phyloP scores from a whole-genome alignment of 805 yeast species.

The Barnettozyma pratensis region DNA sequence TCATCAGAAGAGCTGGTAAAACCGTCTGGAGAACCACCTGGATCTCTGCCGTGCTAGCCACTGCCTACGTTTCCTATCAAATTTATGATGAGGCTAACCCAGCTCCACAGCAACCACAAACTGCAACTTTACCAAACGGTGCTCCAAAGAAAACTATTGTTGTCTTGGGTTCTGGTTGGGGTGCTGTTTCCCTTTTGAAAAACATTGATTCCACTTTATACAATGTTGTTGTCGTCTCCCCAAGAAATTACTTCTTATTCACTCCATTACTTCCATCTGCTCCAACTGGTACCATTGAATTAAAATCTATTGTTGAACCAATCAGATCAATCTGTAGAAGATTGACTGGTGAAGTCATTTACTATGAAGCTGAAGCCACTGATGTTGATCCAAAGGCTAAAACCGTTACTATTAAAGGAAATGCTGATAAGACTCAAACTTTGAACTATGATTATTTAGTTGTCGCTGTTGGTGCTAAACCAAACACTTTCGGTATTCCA shows the following conservation, averaged over 20 bases:
- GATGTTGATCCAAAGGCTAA: slow-evolving; percentile 73
- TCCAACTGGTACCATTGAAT: slow-evolving; percentile 87
- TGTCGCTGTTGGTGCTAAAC: slow-evolving; percentile 90
- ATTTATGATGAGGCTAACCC: slow-evolving; percentile 63
- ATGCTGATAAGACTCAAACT: slow-evolving; percentile 28
- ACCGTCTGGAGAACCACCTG: slow-evolving; percentile 43
- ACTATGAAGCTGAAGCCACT: slow-evolving; percentile 89
- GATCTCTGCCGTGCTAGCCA: slow-evolving; percentile 43
- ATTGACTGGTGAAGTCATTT: slow-evolving; percentile 70
- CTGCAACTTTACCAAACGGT: slow-evolving; percentile 45
- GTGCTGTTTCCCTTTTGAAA: slow-evolving; percentile 80
- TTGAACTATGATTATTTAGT: slow-evolving; percentile 78
- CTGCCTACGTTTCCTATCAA: slow-evolving; percentile 57
- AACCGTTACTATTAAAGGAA: slow-evolving; percentile 59
- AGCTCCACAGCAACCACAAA: slow-evolving; percentile 53
- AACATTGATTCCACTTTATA: slow-evolving; percentile 81
- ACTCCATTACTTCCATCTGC: slow-evolving; percentile 91
- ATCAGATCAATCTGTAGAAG: slow-evolving; percentile 81
- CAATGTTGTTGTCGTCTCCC: slow-evolving; percentile 85
- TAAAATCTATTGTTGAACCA: slow-evolving; percentile 92
- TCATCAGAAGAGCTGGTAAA: slow-evolving; percentile 20
- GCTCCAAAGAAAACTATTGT: slow-evolving; percentile 44
- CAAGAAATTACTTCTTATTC: slow-evolving; percentile 89
- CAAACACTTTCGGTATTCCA: slow-evolving; percentile 89
- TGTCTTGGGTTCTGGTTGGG: slow-evolving; percentile 90